phyloP scores from a whole-genome alignment of 2,329 filamentous ascomycete species.

The Rhexocercosporidium sp. region DNA sequence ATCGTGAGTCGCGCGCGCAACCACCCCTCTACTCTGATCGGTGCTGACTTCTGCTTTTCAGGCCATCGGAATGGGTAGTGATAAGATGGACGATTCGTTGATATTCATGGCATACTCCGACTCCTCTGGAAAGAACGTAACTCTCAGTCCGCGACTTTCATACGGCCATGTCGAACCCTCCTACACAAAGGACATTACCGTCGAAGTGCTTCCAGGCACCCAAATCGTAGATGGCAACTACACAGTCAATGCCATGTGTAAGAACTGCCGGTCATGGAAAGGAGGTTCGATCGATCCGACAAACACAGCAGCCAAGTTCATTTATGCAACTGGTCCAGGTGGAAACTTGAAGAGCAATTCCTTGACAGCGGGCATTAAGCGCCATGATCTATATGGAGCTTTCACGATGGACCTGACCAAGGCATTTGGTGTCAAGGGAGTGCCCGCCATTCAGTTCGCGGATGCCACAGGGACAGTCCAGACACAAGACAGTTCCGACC shows the following conservation, averaged over 20 bases:
- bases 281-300: conserved; percentile 55
- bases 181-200: conserved; percentile 49
- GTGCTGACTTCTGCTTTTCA: conserved; percentile 22
- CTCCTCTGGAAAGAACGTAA: conserved; percentile 53
- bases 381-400: conserved; percentile 58
- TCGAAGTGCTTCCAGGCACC: conserved; percentile 53
- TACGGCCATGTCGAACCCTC: conserved; percentile 58
- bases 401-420: conserved; percentile 61
- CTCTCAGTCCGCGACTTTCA: conserved; percentile 59
- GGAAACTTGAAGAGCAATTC: conserved; percentile 51
- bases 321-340: conserved; percentile 61
- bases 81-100: conserved; percentile 57
- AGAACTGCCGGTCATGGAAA: conserved; percentile 57
- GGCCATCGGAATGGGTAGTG: conserved; percentile 59
- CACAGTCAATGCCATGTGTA: conserved; percentile 58
- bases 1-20: conserved; percentile 38
- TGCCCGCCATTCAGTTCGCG: conserved; percentile 45
- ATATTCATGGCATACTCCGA: conserved; percentile 61
- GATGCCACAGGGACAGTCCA: conserved; percentile 46
- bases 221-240: conserved; percentile 49
- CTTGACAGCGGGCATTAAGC: conserved; percentile 51
- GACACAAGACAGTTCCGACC: conserved; percentile 43
- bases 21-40: neutral
- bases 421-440: conserved; percentile 52
- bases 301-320: conserved; percentile 53